Percentiles rank a stretch among this genome's conserved stretches.
Conservation (phyloP, 305 asterid species). For the Fraxinus floribunda region DNA sequence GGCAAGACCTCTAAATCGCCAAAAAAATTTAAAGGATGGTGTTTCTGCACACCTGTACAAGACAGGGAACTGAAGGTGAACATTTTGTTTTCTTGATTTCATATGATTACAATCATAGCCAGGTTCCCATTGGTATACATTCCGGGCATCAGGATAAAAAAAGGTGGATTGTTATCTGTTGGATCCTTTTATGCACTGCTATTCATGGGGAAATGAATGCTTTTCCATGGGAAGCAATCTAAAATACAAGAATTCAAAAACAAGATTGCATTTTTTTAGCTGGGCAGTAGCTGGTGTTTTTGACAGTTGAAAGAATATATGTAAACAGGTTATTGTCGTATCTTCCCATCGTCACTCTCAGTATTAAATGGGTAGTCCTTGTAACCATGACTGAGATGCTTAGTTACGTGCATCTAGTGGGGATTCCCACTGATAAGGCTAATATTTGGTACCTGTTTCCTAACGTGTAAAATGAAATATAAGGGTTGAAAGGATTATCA, state of each 20-base stretch:
- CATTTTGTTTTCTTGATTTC: not conserved
- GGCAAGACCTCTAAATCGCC: not conserved
- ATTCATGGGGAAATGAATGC: not conserved
- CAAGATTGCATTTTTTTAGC: not conserved
- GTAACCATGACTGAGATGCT: not conserved
- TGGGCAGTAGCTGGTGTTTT: not conserved
- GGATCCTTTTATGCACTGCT: not conserved
- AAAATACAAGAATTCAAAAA: not conserved
- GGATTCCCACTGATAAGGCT: not conserved
- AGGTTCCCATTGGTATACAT: not conserved
- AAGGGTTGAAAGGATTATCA: not conserved
- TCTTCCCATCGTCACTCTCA: not conserved
- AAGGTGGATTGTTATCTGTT: not conserved
- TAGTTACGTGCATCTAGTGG: not conserved
- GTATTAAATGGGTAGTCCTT: not conserved
- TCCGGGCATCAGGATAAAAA: not conserved
- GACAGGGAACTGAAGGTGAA: not conserved
- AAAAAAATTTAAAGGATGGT: not conserved
- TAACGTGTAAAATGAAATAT: not conserved
- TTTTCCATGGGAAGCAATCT: not conserved
- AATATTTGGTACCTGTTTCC: not conserved
- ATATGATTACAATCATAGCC: not conserved
- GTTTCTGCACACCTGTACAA: not conserved
- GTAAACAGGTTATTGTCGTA: not conserved
- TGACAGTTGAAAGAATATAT: not conserved